Base-by-base conservation (phyloP, 495 filamentous ascomycete species). In the Aspergillus avenaceus region DNA sequence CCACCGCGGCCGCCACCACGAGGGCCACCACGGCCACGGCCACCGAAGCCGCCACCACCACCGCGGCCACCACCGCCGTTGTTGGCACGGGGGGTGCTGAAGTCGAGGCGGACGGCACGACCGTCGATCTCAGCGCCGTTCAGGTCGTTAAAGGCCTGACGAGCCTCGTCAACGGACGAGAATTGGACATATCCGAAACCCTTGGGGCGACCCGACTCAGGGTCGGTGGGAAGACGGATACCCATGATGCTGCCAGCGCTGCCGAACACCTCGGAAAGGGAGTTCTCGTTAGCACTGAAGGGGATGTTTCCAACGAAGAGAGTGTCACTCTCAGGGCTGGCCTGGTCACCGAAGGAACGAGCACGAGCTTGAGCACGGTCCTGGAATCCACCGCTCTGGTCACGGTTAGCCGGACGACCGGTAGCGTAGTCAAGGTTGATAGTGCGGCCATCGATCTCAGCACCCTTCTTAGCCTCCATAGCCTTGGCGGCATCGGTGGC, bases 151-250 rank as follows among this genome's bases (percentile, higher is more conserved):
- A 87, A 84, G 23, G 86, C 93, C 47, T 70, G 69, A 71, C 85
- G 86, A 46, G 93, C 90, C 61, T 97, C 91, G 9, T 96, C 93
- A 44, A 95, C 71, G 11, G 85, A 88, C 32, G 71, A 68, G 76
- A 88, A 96, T 59, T 85, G 84, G 43, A 98, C 85, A 67, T 98
- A 98, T 41, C 88, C 95, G 66, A 95, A 97, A 46, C 93, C 93
- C 82, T 97, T 97, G 65, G 82, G 86, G 47, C 84, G 82, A 41
- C 92, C 93, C 52, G 84, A 81, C 25, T 96, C 90, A 77, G 71
- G 77, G 62, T 97, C 89, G 49, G 92, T 97, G 36, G 95, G 95
- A 43, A 98, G 84, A 59, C 90, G 83, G 51, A 97, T 83, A 58
- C 86, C 85, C 52, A 82, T 75, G 65, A 97, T 82, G 56, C 66